These are phyloP conservation scores for Fonsecaea pugnacius DNA, from an alignment of 2,329 filamentous ascomycete species.

Conservation along the genomic window DNA sequence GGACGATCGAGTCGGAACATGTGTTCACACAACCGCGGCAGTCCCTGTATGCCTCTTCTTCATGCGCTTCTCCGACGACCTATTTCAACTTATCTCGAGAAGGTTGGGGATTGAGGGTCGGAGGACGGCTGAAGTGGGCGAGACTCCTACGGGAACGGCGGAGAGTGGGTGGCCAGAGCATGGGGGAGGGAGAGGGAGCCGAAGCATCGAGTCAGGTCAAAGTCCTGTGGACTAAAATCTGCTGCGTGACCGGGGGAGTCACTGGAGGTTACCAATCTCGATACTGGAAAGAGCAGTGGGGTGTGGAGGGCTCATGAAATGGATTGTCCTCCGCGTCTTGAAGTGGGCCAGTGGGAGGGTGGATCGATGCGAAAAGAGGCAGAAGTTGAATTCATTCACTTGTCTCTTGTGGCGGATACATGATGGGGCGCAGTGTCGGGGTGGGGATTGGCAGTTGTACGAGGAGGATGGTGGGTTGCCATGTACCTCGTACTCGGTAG, in stretches of 20 bases:
- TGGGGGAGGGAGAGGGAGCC: not conserved
- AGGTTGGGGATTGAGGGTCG: not conserved
- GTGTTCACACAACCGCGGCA: not conserved
- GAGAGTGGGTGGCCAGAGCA: conserved; percentile 2
- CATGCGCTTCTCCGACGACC: conserved; percentile 2
- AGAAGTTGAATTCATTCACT: not conserved
- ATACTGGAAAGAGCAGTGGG: not conserved
- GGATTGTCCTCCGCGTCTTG: not conserved
- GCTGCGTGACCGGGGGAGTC: not conserved
- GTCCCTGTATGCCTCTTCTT: not conserved
- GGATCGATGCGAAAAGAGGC: not conserved
- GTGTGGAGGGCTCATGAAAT: not conserved
- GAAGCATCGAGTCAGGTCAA: not conserved
- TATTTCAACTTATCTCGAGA: conserved; percentile 1
- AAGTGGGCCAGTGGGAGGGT: conserved; percentile 1
- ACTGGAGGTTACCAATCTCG: not conserved
- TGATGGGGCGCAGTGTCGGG: not conserved
- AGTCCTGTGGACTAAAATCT: not conserved
- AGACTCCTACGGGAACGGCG: not conserved
- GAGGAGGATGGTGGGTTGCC: not conserved
- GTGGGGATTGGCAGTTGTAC: not conserved
- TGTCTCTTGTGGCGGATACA: not conserved
- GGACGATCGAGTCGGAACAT: not conserved
- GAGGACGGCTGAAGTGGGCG: not conserved
- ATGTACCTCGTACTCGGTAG: not conserved